A percentile compares a stretch with the other conserved stretches of the same genome.
Conservation (phyloP, 1,139 yeast genomes). For the Zygosaccharomyces pseudobailii region DNA sequence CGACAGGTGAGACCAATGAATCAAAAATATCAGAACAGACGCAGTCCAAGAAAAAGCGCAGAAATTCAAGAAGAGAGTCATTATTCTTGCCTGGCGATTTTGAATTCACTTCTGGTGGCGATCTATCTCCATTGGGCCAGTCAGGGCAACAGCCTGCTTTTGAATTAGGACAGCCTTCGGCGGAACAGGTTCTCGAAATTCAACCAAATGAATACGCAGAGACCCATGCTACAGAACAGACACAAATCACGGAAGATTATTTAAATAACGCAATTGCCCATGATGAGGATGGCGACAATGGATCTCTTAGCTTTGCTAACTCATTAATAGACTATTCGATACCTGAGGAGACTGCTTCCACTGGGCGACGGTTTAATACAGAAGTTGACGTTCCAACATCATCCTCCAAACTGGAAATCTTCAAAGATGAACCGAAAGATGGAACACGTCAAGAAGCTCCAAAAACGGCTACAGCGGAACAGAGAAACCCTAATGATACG, state of each 20-base stretch:
- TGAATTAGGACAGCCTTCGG: not conserved
- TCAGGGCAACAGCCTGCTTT: not conserved
- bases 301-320: slow-evolving; percentile 24
- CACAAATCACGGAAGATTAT: not conserved
- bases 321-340: slow-evolving; percentile 33
- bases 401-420: slow-evolving; percentile 23
- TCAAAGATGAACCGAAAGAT: slow-evolving; percentile 15
- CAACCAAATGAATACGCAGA: not conserved
- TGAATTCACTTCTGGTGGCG: slow-evolving; percentile 12
- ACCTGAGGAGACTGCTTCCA: slow-evolving; percentile 25
- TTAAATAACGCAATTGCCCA: slow-evolving; percentile 5
- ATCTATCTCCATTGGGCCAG: not conserved
- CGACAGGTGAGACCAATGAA: not conserved
- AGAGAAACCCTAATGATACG: not conserved
- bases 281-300: slow-evolving; percentile 16
- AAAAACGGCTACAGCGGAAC: not conserved
- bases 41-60: slow-evolving; percentile 31
- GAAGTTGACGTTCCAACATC: slow-evolving; percentile 10
- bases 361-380: slow-evolving; percentile 4
- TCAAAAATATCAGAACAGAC: not conserved
- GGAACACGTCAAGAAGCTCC: not conserved
- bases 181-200: not conserved
- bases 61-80: slow-evolving; percentile 38
- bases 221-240: not conserved
- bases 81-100: slow-evolving; percentile 35